Evolutionary conservation across 768 basidiomycete genomes (phyloP).

Genomic region (Sporobolomyces pararoseus): DNA sequence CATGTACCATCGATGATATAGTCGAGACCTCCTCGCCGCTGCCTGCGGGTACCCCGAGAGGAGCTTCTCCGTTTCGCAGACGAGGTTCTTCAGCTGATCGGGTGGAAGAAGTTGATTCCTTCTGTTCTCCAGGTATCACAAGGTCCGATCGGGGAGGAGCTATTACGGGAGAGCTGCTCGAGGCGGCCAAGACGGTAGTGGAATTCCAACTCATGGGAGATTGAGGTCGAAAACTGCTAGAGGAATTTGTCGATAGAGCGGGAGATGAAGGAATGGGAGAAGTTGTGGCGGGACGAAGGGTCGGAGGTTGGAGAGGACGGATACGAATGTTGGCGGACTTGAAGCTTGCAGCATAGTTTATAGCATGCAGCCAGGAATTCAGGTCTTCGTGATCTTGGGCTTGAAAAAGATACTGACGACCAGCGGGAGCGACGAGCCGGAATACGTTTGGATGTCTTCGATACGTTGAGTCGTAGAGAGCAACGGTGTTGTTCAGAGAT

Average conservation of each 20-base stretch:
- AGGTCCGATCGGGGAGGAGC: too few species aligned
- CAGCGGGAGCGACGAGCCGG: constrained; percentile 69
- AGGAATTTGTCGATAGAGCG: not conserved
- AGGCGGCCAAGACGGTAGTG: not conserved
- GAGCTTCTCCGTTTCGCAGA: too few species aligned
- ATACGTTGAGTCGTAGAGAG: constrained; percentile 64
- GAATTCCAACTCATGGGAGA: not conserved
- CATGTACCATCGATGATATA: too few species aligned
- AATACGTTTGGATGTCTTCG: constrained; percentile 66
- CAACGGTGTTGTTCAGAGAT: constrained; percentile 70
- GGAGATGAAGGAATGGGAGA: not conserved
- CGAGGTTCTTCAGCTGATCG: too few species aligned
- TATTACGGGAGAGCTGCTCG: too few species aligned
- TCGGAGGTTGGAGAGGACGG: constrained; percentile 54
- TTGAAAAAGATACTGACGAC: constrained; percentile 78
- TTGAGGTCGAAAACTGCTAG: not conserved
- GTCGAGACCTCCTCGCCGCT: too few species aligned
- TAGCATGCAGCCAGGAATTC: constrained; percentile 82
- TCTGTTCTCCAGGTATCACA: too few species aligned
- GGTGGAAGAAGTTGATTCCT: too few species aligned
- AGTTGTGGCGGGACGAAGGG: not conserved
- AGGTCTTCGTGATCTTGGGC: constrained; percentile 65
- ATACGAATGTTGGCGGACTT: constrained; percentile 77
- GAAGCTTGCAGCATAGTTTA: constrained; percentile 93
- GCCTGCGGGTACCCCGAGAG: too few species aligned